Evolutionary conservation across 805 yeast genomes (phyloP), one percentile per base, ranked within the genome.

Genomic region (Wickerhamiella dianesei): DNA sequence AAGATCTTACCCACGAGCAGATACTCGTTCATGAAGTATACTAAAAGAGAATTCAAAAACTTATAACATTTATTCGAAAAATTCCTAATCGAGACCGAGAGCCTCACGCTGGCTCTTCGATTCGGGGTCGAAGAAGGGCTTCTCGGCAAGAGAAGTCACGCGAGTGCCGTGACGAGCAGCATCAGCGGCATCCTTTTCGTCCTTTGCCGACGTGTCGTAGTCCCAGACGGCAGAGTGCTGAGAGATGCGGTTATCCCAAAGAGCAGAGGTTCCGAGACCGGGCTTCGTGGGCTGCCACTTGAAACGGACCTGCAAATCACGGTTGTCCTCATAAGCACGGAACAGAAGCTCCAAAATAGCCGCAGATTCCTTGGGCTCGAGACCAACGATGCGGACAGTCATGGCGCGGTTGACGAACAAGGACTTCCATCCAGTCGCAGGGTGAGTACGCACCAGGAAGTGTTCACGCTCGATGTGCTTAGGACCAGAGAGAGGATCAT

Each of bases 361-460:
- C 46, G 76, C 79, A 22, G 81, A 75, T 64, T 83, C 94, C 55
- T 80, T 84, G 43, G 73, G 71, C 65, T 82, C 82, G 61, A 82
- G 68, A 40, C 84, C 92, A 21, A 78, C 75, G 53, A 83, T 80
- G 54, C 75, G 70, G 58, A 80, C 73, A 13, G 81, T 71, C 63
- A 81, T 81, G 42, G 72, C 68, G 46, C 73, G 69, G 62, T 78
- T 77, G 37, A 75, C 73, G 52, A 64, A 77, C 52, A 77, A 64
- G 2, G 77, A 64, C 59, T 77, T 77, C 73, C 75, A 69, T 40
- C 80, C 80, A 35, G 82, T 76, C 13, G 73, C 80, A 6, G 83
- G 82, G 54, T 79, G 77, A 40, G 79, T 74, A 62, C 81, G 72
- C 32, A 78, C 69, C 37, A 78, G 53, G 12, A 79, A 80, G 59